Conservation (phyloP, 129 eudicot species). For the Smallanthus sonchifolius region DNA sequence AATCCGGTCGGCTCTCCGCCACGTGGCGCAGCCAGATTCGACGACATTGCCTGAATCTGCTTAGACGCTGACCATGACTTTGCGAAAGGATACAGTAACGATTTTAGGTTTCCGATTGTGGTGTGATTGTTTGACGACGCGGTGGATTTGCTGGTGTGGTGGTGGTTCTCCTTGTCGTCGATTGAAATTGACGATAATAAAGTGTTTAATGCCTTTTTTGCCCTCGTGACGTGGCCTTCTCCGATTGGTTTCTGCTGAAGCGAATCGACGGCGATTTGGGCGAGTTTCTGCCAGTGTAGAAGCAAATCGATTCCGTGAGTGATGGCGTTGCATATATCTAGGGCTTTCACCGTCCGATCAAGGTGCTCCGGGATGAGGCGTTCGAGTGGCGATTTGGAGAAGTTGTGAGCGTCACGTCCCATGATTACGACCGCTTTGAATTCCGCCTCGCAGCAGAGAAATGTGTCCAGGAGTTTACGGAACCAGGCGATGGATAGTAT, state of each 20-base stretch:
- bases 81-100: conserved; percentile 47
- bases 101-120: conserved; percentile 32
- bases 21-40: conserved; percentile 73
- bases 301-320: conserved; percentile 63
- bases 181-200: conserved; percentile 46
- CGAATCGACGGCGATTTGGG: conserved; percentile 53
- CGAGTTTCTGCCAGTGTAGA: conserved; percentile 59
- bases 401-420: conserved; percentile 61
- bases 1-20: conserved; percentile 70
- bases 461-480: conserved; percentile 62
- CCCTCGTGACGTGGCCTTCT: conserved; percentile 68
- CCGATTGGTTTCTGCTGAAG: conserved; percentile 55
- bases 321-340: conserved; percentile 77
- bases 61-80: conserved; percentile 79
- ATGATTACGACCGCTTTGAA: conserved; percentile 66
- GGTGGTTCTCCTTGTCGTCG: conserved; percentile 57
- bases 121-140: conserved; percentile 26
- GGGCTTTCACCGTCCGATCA: conserved; percentile 66
- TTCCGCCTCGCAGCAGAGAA: conserved; percentile 74
- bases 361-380: conserved; percentile 67
- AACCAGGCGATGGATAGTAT: conserved; percentile 68
- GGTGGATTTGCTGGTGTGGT: conserved; percentile 12
- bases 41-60: conserved; percentile 69
- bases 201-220: conserved; percentile 52
- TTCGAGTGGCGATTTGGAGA: conserved; percentile 75